Evolutionary conservation across 768 basidiomycete species (phyloP), one percentile per base, ranked within the genome.

Genomic region (Phaeotremella skinneri): DNA sequence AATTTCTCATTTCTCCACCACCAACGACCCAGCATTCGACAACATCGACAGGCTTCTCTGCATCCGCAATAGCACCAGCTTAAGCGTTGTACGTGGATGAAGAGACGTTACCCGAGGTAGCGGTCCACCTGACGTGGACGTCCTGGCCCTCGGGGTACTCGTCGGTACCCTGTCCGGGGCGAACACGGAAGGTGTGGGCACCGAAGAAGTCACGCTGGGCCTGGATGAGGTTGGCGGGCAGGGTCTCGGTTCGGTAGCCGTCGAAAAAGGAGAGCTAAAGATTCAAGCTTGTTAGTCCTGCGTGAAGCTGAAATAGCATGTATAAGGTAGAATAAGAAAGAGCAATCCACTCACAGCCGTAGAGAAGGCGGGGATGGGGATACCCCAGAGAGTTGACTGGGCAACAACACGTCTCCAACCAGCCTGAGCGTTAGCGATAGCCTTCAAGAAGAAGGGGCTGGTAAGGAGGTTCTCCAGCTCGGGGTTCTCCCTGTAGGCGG

Each of bases 151-250:
- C 71, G 80, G 85, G 84, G 80, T 94, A 86, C 74, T 80, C 85
- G 50, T 82, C 82, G 78, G 90, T 94, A 80, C 91, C 92, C 80
- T 89, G 88, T 54, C 93, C 91, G 55, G 91, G 87, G 34, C 91
- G 81, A 58, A 97, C 91, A 54, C 86, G 84, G 90, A 96, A 98
- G 55, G 94, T 97, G 82, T 97, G 94, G 43, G 93, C 90, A 79
- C 96, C 94, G 78, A 99, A 99, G 85, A 93, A 99, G 76, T 99
- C 94, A 77, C 94, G 91, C 83, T 96, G 93, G 52, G 84, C 94
- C 81, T 99, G 94, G 68, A 98, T 79, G 63, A 99, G 82, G 81
- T 91, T 94, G 50, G 94, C 93, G 41, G 94, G 91, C 52, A 97
- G 83, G 61, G 90, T 82, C 69, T 92, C 94, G 74, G 91, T 93